Percentiles rank a stretch among this genome's conserved stretches.
Conservation (phyloP, 1,284 basidiomycete species). For the Blastosporella zonata region DNA sequence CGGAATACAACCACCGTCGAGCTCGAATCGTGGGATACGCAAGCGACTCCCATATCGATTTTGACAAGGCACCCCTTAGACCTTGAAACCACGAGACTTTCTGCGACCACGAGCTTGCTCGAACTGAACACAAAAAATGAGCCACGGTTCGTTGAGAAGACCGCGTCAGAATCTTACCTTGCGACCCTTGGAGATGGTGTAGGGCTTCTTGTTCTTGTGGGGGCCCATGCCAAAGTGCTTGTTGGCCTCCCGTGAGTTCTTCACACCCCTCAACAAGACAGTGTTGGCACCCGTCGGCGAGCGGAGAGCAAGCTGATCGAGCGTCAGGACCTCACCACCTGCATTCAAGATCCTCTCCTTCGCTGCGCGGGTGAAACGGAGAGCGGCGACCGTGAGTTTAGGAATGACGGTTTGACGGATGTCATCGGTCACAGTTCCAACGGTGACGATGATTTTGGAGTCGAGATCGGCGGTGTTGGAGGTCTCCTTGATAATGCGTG, state of each 20-base stretch:
- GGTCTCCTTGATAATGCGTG: conserved; percentile 84
- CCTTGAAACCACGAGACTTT: conserved; percentile 91
- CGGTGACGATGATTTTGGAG: conserved; percentile 85
- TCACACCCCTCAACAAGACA: conserved; percentile 87
- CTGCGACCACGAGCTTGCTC: conserved; percentile 90
- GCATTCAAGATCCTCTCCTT: conserved; percentile 94
- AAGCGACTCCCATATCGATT: conserved; percentile 6
- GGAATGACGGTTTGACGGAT: conserved; percentile 86
- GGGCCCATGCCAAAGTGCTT: conserved; percentile 97
- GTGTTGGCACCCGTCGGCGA: conserved; percentile 96
- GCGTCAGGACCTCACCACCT: conserved; percentile 92
- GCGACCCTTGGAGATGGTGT: conserved; percentile 93
- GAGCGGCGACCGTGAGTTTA: conserved; percentile 92
- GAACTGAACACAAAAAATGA: conserved; percentile 49
- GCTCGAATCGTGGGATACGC: conserved; percentile 13
- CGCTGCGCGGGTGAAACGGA: conserved; percentile 92
- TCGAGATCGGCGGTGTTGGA: conserved; percentile 64
- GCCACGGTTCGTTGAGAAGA: not conserved
- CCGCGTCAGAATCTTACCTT: conserved; percentile 49
- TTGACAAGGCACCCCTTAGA: conserved; percentile 43
- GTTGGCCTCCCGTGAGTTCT: conserved; percentile 91
- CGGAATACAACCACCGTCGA: conserved; percentile 10
- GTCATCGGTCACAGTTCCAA: conserved; percentile 96
- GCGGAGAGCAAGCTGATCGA: conserved; percentile 95
- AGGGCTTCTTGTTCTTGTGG: conserved; percentile 93